Percentiles rank a stretch among this genome's conserved stretches.
phyloP scores from a whole-genome alignment of 208 protist genomes.

The Entamoeba dispar region DNA sequence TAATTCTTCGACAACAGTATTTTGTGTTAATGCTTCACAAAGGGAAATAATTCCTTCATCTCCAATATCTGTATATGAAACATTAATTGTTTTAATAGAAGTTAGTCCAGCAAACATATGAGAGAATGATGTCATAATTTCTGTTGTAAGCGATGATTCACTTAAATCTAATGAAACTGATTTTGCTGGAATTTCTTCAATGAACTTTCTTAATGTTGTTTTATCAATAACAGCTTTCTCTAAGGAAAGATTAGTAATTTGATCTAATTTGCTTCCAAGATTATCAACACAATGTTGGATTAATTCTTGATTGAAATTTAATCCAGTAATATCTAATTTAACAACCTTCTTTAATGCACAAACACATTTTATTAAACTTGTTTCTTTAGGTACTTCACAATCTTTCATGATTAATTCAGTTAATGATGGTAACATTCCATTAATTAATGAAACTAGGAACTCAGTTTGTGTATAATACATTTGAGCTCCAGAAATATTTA shows the following conservation, averaged over 20 bases:
- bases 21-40: background rate
- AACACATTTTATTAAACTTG: background rate
- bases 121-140: background rate
- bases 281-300: background rate
- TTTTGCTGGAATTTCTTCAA: background rate
- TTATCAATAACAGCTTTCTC: background rate
- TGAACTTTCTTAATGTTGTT: background rate
- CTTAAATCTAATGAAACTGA: background rate
- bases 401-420: background rate
- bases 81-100: background rate
- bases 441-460: background rate
- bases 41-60: background rate
- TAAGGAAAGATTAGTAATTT: background rate
- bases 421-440: background rate
- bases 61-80: background rate
- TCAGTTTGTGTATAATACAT: background rate
- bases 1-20: background rate
- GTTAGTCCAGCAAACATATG: background rate
- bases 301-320: background rate
- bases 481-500: background rate
- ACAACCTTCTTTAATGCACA: no score
- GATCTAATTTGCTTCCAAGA: background rate
- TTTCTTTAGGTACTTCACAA: background rate
- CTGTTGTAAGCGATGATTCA: background rate
- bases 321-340: no score